Base-by-base conservation (phyloP, 169 alveolate species). In the Theileria parva region DNA sequence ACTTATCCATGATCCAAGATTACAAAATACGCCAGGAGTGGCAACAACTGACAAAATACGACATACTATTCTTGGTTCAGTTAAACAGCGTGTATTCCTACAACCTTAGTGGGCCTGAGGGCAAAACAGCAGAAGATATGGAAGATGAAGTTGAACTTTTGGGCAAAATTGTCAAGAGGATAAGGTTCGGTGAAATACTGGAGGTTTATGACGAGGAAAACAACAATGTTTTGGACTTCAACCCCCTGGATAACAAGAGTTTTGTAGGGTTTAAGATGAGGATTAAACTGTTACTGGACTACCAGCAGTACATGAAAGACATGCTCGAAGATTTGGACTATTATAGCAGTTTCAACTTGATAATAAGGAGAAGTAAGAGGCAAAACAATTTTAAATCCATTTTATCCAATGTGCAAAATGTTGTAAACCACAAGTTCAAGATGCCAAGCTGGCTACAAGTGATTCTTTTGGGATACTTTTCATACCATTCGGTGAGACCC, bases 341-440 rank as follows among this genome's bases (percentile, higher is more conserved):
- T 30, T 94, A 93, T 80, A 86, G 88, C 39, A 85, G 86, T 61
- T 93, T 95, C 80, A 93, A 95, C 86, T 68, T 96, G 85, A 53
- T 96, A 51, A 78, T 96, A 63, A 87, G 97, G 65, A 86, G 98
- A 44, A 88, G 93, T 55, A 92, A 96, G 0, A 89, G 92, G 86
- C 97, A 93, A 86, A 96, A 96, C 75, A 96, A 94, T 81, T 96
- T 95, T 81, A 93, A 92, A 77, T 88, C 96, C 19, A 93, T 95
- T 17, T 81, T 96, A 76, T 86, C 81, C 51, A 91, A 96, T 23
- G 93, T 96, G 74, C 90, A 95, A 55, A 71, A 81, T 71, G 79
- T 95, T 69, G 92, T 96, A 70, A 89, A 91, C 83, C 77, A 91
- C 63, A 88, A 92, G 1, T 91, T 84, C 61, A 39, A 74, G 28